phyloP scores from a whole-genome alignment of 805 yeast genomes.

The Isabelozyma pseudorhagii region DNA sequence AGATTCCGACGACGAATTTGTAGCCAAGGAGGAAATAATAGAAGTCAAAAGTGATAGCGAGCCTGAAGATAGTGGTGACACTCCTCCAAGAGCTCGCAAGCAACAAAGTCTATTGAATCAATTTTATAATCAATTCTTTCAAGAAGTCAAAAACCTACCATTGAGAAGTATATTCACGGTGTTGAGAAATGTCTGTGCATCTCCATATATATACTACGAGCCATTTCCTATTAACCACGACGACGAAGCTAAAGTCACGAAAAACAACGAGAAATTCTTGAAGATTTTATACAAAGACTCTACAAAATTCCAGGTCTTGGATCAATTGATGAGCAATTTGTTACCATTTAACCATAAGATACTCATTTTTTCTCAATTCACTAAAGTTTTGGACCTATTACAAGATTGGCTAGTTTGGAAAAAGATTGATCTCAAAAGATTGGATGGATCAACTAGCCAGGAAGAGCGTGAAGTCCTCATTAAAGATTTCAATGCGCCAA shows the following conservation, averaged over 20 bases:
- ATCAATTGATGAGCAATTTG: conserved; percentile 57
- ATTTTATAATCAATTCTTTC: conserved; percentile 9
- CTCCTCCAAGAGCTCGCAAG: conserved; percentile 4
- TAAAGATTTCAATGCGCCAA: conserved; percentile 39
- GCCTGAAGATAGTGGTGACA: not conserved
- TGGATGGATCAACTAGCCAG: conserved; percentile 76
- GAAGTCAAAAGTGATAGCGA: not conserved
- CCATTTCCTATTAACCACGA: conserved; percentile 46
- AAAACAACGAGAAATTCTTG: conserved; percentile 30
- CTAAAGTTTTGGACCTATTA: conserved; percentile 74
- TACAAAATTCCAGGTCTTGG: conserved; percentile 68
- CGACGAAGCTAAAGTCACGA: conserved; percentile 21
- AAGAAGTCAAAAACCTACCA: conserved; percentile 30
- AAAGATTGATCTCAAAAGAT: conserved; percentile 48
- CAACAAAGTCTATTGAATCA: conserved; percentile 10
- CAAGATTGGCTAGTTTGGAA: conserved; percentile 67
- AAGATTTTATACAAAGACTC: conserved; percentile 47
- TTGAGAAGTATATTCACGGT: conserved; percentile 78
- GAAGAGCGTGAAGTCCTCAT: conserved; percentile 65
- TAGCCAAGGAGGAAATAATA: not conserved
- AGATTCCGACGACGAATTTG: conserved; percentile 29
- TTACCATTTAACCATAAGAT: conserved; percentile 58
- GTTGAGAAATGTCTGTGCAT: conserved; percentile 76
- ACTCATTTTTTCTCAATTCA: conserved; percentile 83
- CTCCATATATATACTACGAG: conserved; percentile 79